Base-by-base conservation (phyloP, 768 basidiomycete species). In the Phaffia australis region DNA sequence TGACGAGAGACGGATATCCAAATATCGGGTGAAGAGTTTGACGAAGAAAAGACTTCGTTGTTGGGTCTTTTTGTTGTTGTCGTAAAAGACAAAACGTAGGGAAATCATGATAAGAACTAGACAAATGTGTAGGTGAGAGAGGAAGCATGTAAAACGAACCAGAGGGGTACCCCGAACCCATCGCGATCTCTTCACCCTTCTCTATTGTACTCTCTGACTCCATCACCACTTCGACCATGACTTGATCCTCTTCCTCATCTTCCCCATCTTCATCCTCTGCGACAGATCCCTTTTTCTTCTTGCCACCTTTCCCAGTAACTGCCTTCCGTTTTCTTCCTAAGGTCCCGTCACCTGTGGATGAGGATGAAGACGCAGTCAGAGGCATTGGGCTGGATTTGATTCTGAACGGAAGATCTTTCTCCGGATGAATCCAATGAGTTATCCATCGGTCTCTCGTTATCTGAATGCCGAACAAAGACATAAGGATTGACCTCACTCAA, bases 1-100 rank as follows among this genome's bases (percentile, higher is more conserved):
- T 84, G 3, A 85, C 93, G 49, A 97, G 76, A 21, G 84, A 86
- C 0, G 94, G 94, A 72, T 84, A 94, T 5, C 95, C 95, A 74
- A 99, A 99, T 1, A 89, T 86, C 1, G 86, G 87, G 64, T 97
- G 86, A 16, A 97, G 72, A 0, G 86, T 81, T 0, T 79, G 74
- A 70, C 82, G 82, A 16, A 99, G 79, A 89, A 90, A 98, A 0
- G 83, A 83, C 72, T 91, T 83, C 0, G 95, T 98, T 71, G 87
- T 89, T 0, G 95, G 94, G 77, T 99, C 94, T 88, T 71, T 2
- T n/a, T 16, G 49, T 80, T 80, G 21, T 77, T 71, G 11, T 66
- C 27, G 63, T 66, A 19, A 11, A 69, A 72, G 61, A 11, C 15
- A 27, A 11, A 32, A 11, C 11, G 11, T 11, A 42, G 6, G 35